phyloP scores from a whole-genome alignment of 139 green algal genomes.

The Chlamydomonas applanata region DNA sequence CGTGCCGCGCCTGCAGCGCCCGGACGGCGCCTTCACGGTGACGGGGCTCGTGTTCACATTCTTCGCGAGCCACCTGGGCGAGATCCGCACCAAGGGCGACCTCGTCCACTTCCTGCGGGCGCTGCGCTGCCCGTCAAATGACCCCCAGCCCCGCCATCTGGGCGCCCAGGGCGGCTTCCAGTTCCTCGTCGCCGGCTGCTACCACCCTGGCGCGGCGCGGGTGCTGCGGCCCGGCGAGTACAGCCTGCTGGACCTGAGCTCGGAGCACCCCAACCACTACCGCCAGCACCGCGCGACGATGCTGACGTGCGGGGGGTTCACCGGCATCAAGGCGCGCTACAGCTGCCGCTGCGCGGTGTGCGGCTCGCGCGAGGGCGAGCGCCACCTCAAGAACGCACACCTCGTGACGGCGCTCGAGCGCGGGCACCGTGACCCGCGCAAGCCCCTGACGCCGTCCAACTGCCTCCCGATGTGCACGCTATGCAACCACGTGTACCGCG shows the following conservation, averaged over 20 bases:
- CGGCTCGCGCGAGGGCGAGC: not conserved
- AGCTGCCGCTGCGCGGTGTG: not conserved
- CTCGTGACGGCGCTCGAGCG: not conserved
- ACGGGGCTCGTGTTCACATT: not conserved
- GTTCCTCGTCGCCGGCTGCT: too few relatives aligned
- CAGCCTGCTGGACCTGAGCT: not conserved
- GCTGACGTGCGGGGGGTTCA: not conserved
- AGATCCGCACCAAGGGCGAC: not conserved
- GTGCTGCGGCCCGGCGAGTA: not conserved
- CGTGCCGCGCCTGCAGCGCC: too few relatives aligned
- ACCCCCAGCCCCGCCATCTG: not conserved
- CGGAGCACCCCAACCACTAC: not conserved
- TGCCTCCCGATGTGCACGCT: conserved; percentile 8
- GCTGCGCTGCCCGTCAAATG: not conserved
- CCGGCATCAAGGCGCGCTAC: not conserved
- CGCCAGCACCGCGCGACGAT: not conserved
- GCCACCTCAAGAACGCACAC: not conserved
- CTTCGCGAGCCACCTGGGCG: not conserved
- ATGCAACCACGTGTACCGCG: too few relatives aligned
- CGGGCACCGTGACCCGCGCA: not conserved
- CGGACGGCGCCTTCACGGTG: not conserved
- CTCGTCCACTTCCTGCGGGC: not conserved
- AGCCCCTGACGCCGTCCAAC: not conserved
- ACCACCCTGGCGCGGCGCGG: too few relatives aligned
- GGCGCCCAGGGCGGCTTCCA: too few relatives aligned